Percentiles rank a stretch among this genome's conserved stretches.
phyloP scores from a whole-genome alignment of 1,139 yeast species.

The Saccharomycopsis hybrid region DNA sequence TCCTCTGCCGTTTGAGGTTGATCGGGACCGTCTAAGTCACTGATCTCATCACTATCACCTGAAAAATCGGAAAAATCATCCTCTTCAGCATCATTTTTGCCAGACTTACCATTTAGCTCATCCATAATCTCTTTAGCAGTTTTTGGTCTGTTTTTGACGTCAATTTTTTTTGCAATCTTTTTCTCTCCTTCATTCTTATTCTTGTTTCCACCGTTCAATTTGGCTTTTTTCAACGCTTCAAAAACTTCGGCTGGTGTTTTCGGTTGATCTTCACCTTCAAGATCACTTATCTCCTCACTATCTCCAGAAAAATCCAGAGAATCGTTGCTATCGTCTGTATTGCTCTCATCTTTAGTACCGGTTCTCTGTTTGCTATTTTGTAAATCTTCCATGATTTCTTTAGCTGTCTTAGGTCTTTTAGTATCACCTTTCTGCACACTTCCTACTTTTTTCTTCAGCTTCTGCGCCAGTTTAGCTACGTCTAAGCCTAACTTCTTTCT shows the following conservation, averaged over 20 bases:
- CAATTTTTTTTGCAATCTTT: not conserved
- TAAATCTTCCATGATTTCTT: constrained; percentile 17
- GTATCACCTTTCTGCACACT: not conserved
- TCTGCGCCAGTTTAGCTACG: not conserved
- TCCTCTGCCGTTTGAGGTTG: constrained; percentile 20
- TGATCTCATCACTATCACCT: constrained; percentile 16
- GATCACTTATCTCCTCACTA: constrained; percentile 19
- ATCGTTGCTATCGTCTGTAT: not conserved
- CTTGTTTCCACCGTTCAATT: constrained; percentile 4
- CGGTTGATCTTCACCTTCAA: constrained; percentile 19
- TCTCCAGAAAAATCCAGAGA: constrained; percentile 16
- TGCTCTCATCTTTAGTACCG: not conserved
- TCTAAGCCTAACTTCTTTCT: not conserved
- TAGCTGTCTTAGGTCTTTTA: constrained; percentile 6
- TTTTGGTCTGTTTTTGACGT: not conserved
- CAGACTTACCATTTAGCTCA: constrained; percentile 6
- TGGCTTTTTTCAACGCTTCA: constrained; percentile 20
- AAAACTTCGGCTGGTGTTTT: constrained; percentile 19
- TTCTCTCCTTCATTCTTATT: not conserved
- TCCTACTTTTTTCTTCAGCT: not conserved
- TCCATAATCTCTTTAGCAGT: constrained; percentile 18
- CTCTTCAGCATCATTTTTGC: not conserved
- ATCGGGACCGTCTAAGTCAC: constrained; percentile 19
- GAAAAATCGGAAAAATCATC: constrained; percentile 16
- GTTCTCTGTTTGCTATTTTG: not conserved